Base-by-base conservation (phyloP, 305 asterid genomes). In the Fraxinus albicans region DNA sequence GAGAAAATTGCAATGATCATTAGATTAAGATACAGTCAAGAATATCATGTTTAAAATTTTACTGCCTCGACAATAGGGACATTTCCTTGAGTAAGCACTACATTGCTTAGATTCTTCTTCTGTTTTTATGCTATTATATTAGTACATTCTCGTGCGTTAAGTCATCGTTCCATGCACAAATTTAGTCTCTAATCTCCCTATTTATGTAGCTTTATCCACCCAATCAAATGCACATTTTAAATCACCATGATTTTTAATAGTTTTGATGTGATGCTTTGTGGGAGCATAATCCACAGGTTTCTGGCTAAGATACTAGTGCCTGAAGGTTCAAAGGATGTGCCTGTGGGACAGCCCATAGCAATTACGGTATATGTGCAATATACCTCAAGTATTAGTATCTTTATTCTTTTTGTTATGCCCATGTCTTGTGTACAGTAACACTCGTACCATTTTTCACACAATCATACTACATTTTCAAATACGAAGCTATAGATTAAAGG, bases 321-420 rank as follows among this genome's bases (percentile, higher is more conserved):
- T 78, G 99, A 96, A 81, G 99, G 99, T 89, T 89, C 98, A 76
- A 96, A 94, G 82, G 99, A 96, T 89, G 97, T 96, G 82, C 95
- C 97, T 74, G 99, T 96, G 81, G 99, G 99, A 78, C 95, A 93
- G 86, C 93, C 98, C 77, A 96, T 96, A 85, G 98, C 98, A 85
- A 90, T 96, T 85, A 94, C 98, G 91, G 99, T 96, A 72, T 93
- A 87, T 47, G 88, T 85, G 75, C 84, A 82, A 73, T 76, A 34
- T 76, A 47, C 89, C 84, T 84, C 86, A 8, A 42, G 50, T 42
- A 42, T 42, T 9, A 35, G 1, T 35, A 5, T 35, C 40, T 42
- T 42, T 42, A 42, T 42, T 42, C 50, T 42, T 42, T 42, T 42
- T 42, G 50, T 42, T 42, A 9, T 35, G 15, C 78, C 83, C 84